Conservation (phyloP, 495 filamentous ascomycete species). For the Penicillium roqueforti region DNA sequence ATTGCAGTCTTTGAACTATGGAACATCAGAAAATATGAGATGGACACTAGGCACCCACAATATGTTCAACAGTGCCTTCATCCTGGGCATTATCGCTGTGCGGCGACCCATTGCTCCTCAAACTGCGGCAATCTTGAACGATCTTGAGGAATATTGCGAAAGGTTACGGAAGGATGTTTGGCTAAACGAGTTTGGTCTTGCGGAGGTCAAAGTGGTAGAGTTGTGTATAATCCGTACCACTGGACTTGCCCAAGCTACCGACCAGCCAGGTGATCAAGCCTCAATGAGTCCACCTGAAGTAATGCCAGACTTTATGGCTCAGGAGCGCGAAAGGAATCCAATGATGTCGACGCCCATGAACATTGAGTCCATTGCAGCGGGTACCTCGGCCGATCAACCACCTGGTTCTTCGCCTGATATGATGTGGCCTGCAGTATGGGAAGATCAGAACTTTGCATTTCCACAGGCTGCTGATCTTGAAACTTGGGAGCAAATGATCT, state of each 20-base stretch:
- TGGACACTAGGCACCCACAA: conserved; percentile 17
- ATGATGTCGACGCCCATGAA: neutral
- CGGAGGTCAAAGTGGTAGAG: conserved; percentile 16
- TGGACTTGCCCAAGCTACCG: conserved; percentile 4
- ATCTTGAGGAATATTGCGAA: conserved; percentile 16
- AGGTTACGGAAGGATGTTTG: conserved; percentile 11
- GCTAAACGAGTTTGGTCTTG: conserved; percentile 18
- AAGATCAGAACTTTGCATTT: conserved; percentile 17
- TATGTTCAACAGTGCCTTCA: conserved; percentile 19
- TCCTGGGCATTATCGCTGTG: conserved; percentile 14
- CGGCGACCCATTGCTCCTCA: conserved; percentile 13
- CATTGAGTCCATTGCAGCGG: neutral
- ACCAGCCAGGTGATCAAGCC: neutral
- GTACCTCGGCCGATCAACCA: neutral
- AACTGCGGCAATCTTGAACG: conserved; percentile 13
- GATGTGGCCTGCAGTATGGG: conserved; percentile 18
- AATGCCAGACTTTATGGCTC: neutral
- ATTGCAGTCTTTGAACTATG: conserved; percentile 11
- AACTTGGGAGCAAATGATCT: conserved; percentile 20
- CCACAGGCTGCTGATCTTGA: conserved; percentile 16
- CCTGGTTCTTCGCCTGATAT: conserved; percentile 12
- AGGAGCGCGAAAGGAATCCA: neutral
- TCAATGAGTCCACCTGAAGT: neutral
- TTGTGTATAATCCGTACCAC: conserved; percentile 13
- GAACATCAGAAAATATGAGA: conserved; percentile 17